Evolutionary conservation across 768 basidiomycete genomes (phyloP).

Genomic region (Clathrus columnatus): DNA sequence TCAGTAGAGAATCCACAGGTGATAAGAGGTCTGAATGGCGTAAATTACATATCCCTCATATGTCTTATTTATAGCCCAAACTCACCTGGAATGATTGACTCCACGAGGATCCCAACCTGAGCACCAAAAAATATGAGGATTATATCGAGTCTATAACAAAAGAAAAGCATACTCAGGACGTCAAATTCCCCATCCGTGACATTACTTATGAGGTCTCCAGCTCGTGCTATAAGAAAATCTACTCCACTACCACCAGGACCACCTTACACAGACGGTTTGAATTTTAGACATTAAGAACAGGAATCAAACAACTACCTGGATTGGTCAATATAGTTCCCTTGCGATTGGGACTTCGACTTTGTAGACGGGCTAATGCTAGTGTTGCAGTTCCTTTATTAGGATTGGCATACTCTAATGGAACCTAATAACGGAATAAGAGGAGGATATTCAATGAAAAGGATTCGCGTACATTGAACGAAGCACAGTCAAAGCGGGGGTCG

Average conservation of each 20-base stretch:
- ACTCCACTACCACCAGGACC: background rate
- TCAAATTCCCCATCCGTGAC: background rate
- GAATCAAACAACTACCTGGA: background rate
- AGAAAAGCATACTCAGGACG: background rate
- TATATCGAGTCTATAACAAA: background rate
- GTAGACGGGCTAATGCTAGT: background rate
- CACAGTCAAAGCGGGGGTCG: background rate
- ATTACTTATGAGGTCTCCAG: background rate
- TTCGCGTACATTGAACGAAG: background rate
- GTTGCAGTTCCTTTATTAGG: background rate
- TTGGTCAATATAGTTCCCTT: background rate
- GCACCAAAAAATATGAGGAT: background rate
- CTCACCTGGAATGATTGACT: background rate
- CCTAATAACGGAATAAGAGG: background rate
- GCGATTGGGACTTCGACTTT: background rate
- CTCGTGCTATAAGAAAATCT: background rate
- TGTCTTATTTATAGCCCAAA: background rate
- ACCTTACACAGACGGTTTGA: background rate
- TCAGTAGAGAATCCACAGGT: background rate
- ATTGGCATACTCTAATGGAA: background rate
- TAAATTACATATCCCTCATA: too few relatives aligned
- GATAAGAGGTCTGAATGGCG: background rate
- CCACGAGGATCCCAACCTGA: conserved; percentile 6
- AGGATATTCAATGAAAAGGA: background rate
- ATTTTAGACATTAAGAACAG: background rate